phyloP scores from a whole-genome alignment of 2,329 filamentous ascomycete species.

The Mariannaea elegans region DNA sequence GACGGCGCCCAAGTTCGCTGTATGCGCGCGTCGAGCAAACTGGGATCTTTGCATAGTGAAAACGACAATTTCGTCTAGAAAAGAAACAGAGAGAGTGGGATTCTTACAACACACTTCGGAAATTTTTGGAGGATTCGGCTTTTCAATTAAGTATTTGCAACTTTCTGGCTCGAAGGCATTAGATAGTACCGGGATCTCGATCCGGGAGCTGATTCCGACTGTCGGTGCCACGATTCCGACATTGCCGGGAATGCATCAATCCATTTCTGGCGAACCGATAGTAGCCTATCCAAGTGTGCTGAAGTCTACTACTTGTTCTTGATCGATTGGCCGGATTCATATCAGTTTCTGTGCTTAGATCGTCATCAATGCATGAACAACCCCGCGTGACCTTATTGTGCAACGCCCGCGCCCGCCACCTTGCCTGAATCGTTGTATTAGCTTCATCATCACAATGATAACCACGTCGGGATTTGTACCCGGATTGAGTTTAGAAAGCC shows the following conservation, averaged over 20 bases:
- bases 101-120: background rate
- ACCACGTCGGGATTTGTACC: constrained; percentile 1
- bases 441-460: constrained; percentile 12
- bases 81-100: background rate
- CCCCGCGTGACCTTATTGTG: constrained; percentile 21
- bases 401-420: constrained; percentile 21
- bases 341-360: constrained; percentile 13
- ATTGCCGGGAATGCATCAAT: constrained; percentile 6
- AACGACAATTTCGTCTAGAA: background rate
- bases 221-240: background rate
- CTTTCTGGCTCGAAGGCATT: background rate
- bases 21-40: constrained; percentile 11
- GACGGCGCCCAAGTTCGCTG: constrained; percentile 10
- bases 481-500: background rate
- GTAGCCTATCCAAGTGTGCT: constrained; percentile 15
- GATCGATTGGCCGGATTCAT: constrained; percentile 7
- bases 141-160: constrained; percentile 9
- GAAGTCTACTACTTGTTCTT: background rate
- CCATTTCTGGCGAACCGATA: background rate
- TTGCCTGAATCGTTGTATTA: constrained; percentile 2
- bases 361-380: constrained; percentile 21
- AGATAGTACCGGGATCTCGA: constrained; percentile 20
- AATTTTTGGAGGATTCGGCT: background rate
- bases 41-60: constrained; percentile 26
- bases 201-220: constrained; percentile 30